Percentiles rank a stretch among this genome's conserved stretches.
These are phyloP conservation scores for Flaveria floridana DNA, from an alignment of 140 eudicot genomes.

Conservation along the genomic window DNA sequence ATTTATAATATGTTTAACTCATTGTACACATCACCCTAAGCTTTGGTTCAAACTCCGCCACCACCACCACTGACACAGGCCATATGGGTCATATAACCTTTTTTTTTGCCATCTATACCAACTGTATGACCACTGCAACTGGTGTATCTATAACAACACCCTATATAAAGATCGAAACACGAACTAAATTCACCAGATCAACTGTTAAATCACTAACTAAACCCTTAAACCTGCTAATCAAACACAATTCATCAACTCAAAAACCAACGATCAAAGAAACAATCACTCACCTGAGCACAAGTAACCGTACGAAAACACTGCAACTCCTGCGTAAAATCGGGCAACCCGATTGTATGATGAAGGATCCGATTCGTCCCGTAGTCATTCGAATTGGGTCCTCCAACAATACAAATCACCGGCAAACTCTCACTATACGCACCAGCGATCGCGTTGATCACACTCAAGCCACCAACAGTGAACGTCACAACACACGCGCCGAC, in stretches of 20 bases:
- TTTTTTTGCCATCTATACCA: no score
- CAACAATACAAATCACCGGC: conserved; percentile 83
- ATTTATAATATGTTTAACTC: no score
- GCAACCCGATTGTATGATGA: conserved; percentile 80
- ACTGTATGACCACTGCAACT: no score
- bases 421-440: conserved; percentile 85
- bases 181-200: no score
- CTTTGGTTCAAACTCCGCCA: no score
- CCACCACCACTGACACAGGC: no score
- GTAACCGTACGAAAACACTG: conserved; percentile 70
- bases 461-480: conserved; percentile 85
- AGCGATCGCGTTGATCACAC: conserved; percentile 82
- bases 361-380: conserved; percentile 72
- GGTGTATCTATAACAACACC: no score
- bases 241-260: neutral
- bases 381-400: conserved; percentile 88
- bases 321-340: conserved; percentile 74
- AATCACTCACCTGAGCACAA: conserved; percentile 62
- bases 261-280: neutral
- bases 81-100: no score
- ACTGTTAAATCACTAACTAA: neutral
- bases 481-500: conserved; percentile 91
- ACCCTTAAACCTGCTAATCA: neutral
- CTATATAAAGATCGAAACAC: no score
- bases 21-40: no score